Evolutionary conservation across 352 stramenopile genomes (phyloP), one percentile per base, ranked within the genome.

Genomic region (Pythium apleroticum): DNA sequence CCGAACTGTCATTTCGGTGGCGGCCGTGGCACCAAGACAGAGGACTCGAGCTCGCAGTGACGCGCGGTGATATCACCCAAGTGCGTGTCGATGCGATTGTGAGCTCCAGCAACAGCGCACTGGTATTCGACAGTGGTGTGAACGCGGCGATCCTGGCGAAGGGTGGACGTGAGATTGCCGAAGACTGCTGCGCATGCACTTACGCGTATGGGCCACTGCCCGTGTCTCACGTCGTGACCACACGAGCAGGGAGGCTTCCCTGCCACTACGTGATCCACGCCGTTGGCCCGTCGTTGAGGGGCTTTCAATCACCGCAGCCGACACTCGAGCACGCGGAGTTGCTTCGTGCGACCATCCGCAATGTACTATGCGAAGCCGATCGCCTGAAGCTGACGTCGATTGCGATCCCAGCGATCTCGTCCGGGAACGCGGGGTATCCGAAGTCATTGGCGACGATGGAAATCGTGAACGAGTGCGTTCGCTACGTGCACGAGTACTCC

Each of bases 191-290:
- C 8, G 25, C 39, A 2, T 83, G 74, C 75, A 61, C 81, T 22
- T 25, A 65, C 2, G 12, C 24, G 0, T 58, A 86, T 25, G 63
- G 68, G 1, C 2, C 57, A 22, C 24, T 86, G 19, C 20, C 15
- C 5, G 73, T 80, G 5, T 74, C 74, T 3, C 48, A 71, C 9
- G 75, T 71, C 0, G 71, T 81, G 56, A 64, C 60, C 30, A 86
- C 75, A 4, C 39, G 46, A 5, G 61, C 57, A 2, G 77, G 75
- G 0, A 61, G 67, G 1, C 57, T 86, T 14, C 75, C 73, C 3
- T 75, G 71, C 56, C 63, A 61, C 20, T 72, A 73, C 46, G 77
- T 86, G 27, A 79, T 86, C 60, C 77, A 86, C 57, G 69, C 69
- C 3, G 75, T 81, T 0, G 77, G 77, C 0, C 77, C 77, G 31